Conservation (phyloP, 768 basidiomycete genomes). For the Boletus sp. region DNA sequence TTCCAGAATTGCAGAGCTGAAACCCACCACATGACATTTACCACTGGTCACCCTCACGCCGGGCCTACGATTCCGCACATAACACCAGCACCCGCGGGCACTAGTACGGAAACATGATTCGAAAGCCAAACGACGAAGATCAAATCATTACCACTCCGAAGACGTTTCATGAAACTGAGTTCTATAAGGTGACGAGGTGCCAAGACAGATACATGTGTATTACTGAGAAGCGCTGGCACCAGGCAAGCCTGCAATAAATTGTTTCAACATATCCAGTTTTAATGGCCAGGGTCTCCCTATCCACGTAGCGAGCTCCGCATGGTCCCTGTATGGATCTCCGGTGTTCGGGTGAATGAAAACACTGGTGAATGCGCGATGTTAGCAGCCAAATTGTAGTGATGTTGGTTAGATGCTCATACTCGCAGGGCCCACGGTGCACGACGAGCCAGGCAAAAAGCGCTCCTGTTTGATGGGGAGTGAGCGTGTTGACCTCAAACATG, state of each 20-base stretch:
- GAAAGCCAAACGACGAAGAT: too few species aligned
- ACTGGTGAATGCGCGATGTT: not conserved
- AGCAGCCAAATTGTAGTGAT: conserved; percentile 22
- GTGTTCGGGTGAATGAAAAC: too few species aligned
- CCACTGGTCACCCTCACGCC: too few species aligned
- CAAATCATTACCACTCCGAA: too few species aligned
- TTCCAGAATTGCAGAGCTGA: too few species aligned
- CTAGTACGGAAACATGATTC: too few species aligned
- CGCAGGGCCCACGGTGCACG: conserved; percentile 69
- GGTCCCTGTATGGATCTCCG: conserved; percentile 31
- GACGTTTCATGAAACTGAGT: too few species aligned
- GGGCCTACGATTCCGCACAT: too few species aligned
- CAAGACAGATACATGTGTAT: too few species aligned
- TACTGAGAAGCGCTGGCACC: too few species aligned
- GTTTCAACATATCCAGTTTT: conserved; percentile 34
- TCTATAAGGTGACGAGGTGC: too few species aligned
- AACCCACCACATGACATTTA: too few species aligned
- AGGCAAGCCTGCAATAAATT: not conserved
- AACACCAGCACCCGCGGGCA: conserved; percentile 11
- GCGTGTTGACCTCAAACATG: conserved; percentile 72
- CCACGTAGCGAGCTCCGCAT: conserved; percentile 64
- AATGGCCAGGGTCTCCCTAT: conserved; percentile 64
- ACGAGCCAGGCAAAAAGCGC: conserved; percentile 69
- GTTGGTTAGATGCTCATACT: conserved; percentile 52
- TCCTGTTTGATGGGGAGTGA: conserved; percentile 66